Percentiles rank a stretch among this genome's conserved stretches.
Evolutionary conservation across 768 basidiomycete species (phyloP).

Genomic region (Russula sp.): DNA sequence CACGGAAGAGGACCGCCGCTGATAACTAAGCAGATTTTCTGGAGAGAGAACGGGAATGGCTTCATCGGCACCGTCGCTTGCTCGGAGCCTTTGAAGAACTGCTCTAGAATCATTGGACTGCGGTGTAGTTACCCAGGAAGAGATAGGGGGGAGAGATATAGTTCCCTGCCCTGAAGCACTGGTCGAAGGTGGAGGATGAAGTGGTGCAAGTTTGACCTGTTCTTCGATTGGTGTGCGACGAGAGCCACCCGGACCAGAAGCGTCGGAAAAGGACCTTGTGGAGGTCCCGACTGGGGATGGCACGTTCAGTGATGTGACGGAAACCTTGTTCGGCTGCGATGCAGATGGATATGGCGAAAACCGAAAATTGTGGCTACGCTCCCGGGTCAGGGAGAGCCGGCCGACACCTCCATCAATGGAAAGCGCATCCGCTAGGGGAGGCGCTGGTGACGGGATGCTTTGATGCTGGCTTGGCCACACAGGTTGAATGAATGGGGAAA

Average conservation of each 20-base stretch:
- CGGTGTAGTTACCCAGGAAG: slow-evolving; percentile 33
- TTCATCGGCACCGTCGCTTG: slow-evolving; percentile 17
- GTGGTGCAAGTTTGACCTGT: slow-evolving; percentile 43
- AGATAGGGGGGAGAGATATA: slow-evolving; percentile 65
- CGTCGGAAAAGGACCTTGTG: slow-evolving; percentile 36
- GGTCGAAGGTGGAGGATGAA: slow-evolving; percentile 39
- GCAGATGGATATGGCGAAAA: slow-evolving; percentile 50
- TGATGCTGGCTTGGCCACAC: slow-evolving; percentile 13
- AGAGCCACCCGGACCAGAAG: slow-evolving; percentile 24
- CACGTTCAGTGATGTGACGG: slow-evolving; percentile 31
- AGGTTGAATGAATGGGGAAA: slow-evolving; percentile 20
- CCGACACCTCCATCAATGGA: slow-evolving; percentile 32
- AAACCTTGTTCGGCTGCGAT: slow-evolving; percentile 33
- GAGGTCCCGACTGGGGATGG: slow-evolving; percentile 40
- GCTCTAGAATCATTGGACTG: slow-evolving; percentile 26
- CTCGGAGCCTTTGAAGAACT: slow-evolving; percentile 26
- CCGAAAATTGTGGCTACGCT: slow-evolving; percentile 34
- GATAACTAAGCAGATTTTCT: slow-evolving; percentile 13
- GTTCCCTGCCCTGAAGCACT: slow-evolving; percentile 38
- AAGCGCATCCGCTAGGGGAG: slow-evolving; percentile 23
- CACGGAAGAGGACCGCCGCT: slow-evolving; percentile 20
- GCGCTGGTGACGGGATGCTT: slow-evolving; percentile 14
- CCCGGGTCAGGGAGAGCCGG: slow-evolving; percentile 37
- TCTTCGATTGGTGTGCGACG: slow-evolving; percentile 34
- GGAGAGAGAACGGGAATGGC: not conserved